A percentile compares a stretch with the other conserved stretches of the same genome.
These are phyloP conservation scores for Sclerotinia glacialis DNA, from an alignment of 2,329 filamentous ascomycete genomes.

Conservation along the genomic window DNA sequence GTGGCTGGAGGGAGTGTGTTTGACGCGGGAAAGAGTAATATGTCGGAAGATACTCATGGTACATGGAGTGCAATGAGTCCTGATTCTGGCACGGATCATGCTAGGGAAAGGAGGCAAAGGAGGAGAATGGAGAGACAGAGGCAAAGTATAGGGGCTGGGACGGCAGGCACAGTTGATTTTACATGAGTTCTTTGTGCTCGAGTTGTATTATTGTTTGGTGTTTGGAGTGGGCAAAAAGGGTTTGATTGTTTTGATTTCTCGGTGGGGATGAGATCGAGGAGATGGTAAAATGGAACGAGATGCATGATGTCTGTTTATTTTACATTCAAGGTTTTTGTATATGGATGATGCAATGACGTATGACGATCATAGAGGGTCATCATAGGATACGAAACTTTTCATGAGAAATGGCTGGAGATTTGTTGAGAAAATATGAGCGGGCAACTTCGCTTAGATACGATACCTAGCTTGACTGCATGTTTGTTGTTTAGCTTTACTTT, in stretches of 20 bases:
- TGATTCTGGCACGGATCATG: conserved; percentile 34
- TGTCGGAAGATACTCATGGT: conserved; percentile 36
- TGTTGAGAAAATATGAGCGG: background rate
- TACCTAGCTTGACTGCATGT: background rate
- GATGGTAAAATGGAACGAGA: background rate
- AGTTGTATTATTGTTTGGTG: conserved; percentile 11
- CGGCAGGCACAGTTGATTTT: conserved; percentile 16
- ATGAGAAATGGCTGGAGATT: background rate
- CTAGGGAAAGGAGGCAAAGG: conserved; percentile 54
- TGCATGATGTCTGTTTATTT: conserved; percentile 11
- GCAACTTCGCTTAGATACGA: conserved; percentile 5
- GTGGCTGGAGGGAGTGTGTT: conserved; percentile 20
- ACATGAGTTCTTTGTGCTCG: conserved; percentile 3
- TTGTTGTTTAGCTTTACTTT: background rate
- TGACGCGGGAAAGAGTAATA: conserved; percentile 29
- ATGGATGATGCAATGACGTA: background rate
- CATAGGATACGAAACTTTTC: background rate
- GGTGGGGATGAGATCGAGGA: background rate
- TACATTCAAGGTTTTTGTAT: background rate
- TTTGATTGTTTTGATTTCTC: background rate
- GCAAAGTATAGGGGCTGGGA: conserved; percentile 9
- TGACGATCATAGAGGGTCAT: background rate
- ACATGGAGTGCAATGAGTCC: conserved; percentile 40
- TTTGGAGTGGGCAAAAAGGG: conserved; percentile 8
- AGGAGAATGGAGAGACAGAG: conserved; percentile 55